Conservation (phyloP, 352 stramenopile species). For the Phytopythium boreale region DNA sequence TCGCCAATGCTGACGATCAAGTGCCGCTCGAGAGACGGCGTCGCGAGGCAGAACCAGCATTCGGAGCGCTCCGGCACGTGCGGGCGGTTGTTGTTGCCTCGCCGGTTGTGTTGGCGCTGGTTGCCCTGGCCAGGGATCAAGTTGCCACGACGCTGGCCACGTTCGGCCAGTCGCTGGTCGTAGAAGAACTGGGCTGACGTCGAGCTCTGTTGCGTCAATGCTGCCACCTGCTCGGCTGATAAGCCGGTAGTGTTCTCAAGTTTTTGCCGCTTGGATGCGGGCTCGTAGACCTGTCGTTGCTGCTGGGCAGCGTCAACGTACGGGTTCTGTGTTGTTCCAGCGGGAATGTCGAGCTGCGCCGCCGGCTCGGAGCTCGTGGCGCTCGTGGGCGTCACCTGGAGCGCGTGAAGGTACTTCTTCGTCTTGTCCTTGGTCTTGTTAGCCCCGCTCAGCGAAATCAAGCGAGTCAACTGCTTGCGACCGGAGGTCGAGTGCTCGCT, state of each 20-base stretch:
- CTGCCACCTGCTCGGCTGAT: constrained; percentile 60
- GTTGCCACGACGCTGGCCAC: constrained; percentile 45
- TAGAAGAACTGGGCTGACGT: constrained; percentile 68
- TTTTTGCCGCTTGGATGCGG: constrained; percentile 41
- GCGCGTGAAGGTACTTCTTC: constrained; percentile 77
- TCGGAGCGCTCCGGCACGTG: constrained; percentile 58
- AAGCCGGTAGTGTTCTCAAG: constrained; percentile 29
- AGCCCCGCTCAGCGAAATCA: constrained; percentile 67
- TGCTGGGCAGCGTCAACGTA: constrained; percentile 34
- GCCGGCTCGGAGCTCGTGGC: constrained; percentile 23
- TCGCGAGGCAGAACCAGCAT: constrained; percentile 85
- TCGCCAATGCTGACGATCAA: constrained; percentile 82
- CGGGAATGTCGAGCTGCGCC: constrained; percentile 53
- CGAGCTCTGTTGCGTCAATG: constrained; percentile 49
- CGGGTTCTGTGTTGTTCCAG: constrained; percentile 71
- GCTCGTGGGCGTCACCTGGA: constrained; percentile 50
- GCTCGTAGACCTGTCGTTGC: constrained; percentile 15
- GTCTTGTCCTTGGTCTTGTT: constrained; percentile 64
- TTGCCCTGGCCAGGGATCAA: constrained; percentile 26
- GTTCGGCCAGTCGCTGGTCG: constrained; percentile 56
- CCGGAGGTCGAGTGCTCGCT: constrained; percentile 41
- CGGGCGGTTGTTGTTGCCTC: constrained; percentile 18
- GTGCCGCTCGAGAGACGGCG: constrained; percentile 71
- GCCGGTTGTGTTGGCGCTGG: constrained; percentile 13
- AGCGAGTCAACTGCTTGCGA: constrained; percentile 59